Percentiles rank a stretch among this genome's conserved stretches.
Conservation (phyloP, 129 eudicot genomes). For the Pseudognaphalium luteoalbum region DNA sequence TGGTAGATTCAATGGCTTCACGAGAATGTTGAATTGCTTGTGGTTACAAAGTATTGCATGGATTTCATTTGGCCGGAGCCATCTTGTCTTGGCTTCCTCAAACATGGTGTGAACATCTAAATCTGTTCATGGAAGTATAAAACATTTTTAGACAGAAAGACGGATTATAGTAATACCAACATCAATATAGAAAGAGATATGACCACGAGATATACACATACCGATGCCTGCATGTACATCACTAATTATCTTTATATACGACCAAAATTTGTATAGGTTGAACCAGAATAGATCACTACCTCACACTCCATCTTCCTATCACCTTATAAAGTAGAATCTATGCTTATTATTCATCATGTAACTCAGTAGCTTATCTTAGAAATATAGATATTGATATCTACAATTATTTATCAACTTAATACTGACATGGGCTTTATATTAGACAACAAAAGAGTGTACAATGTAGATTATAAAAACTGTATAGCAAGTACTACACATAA, state of each 20-base stretch:
- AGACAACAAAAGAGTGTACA: too few species aligned
- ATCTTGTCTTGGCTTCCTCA: slow-evolving; percentile 86
- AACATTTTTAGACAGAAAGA: slow-evolving; percentile 11
- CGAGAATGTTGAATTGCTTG: slow-evolving; percentile 58
- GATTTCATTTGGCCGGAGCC: slow-evolving; percentile 97
- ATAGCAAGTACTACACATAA: background rate
- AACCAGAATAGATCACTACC: background rate
- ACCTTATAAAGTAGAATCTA: background rate
- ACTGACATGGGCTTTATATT: too few species aligned
- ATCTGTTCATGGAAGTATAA: slow-evolving; percentile 49
- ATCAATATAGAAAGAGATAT: slow-evolving; percentile 12
- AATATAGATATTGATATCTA: background rate
- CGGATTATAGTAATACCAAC: background rate
- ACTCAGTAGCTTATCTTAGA: background rate
- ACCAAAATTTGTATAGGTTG: slow-evolving; percentile 2
- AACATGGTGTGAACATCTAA: slow-evolving; percentile 66
- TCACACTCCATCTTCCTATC: background rate
- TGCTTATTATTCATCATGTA: background rate
- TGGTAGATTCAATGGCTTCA: slow-evolving; percentile 86
- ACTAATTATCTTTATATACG: background rate
- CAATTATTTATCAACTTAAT: background rate
- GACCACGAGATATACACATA: slow-evolving; percentile 12
- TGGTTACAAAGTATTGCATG: slow-evolving; percentile 85
- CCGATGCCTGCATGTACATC: background rate
- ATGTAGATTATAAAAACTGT: background rate